Evolutionary conservation across 2,329 filamentous ascomycete species (phyloP).

Genomic region (Microdochium trichocladiopsis): DNA sequence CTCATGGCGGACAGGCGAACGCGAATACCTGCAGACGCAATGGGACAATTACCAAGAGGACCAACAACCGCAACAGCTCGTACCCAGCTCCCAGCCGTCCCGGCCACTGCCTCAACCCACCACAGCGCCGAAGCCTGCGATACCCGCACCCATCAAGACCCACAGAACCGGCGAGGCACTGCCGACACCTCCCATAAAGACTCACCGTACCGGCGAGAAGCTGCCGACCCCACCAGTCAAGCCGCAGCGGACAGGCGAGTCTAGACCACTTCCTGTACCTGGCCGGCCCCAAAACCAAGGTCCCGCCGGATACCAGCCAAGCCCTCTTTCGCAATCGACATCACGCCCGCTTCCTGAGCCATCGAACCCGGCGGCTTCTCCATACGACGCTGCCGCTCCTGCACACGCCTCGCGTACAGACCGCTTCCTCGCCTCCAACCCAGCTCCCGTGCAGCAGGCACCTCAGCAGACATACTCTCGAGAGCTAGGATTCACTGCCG

Average conservation of each 20-base stretch:
- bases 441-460: conserved; percentile 33
- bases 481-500: conserved; percentile 48
- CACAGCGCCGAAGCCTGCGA: conserved; percentile 3
- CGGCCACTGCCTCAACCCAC: conserved; percentile 34
- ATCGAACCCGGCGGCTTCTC: conserved; percentile 11
- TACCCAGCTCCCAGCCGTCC: conserved; percentile 19
- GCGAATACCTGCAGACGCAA: conserved; percentile 53
- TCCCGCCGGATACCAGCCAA: conserved; percentile 5
- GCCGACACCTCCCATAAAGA: conserved; percentile 5
- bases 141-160: conserved; percentile 15
- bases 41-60: conserved; percentile 35
- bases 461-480: conserved; percentile 45
- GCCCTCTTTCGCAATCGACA: conserved; percentile 3
- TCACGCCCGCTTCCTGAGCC: conserved; percentile 14
- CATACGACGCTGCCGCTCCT: conserved; percentile 3
- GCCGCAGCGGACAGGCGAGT: conserved; percentile 28
- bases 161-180: conserved; percentile 16
- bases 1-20: conserved; percentile 58
- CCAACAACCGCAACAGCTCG: conserved; percentile 16
- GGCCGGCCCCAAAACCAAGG: conserved; percentile 10
- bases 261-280: conserved; percentile 49
- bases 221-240: conserved; percentile 16
- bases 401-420: conserved; percentile 39
- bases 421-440: conserved; percentile 48
- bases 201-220: conserved; percentile 20